These are phyloP conservation scores for Panaeolus cyanescens DNA, from an alignment of 768 basidiomycete genomes.

Conservation along the genomic window DNA sequence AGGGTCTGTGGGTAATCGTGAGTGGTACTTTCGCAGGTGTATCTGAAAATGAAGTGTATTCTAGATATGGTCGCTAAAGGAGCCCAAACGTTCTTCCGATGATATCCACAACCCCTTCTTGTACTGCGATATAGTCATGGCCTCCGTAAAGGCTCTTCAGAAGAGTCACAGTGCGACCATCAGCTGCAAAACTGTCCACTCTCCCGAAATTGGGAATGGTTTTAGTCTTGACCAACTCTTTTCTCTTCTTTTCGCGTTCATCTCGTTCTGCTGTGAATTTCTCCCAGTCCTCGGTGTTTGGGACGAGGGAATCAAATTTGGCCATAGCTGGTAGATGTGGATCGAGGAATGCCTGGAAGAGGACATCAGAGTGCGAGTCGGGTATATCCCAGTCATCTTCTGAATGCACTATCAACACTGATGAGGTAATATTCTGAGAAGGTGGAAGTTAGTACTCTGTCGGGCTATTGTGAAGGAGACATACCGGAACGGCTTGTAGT, in stretches of 20 bases:
- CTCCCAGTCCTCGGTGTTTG: slow-evolving; percentile 43
- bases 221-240: slow-evolving; percentile 44
- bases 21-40: too few relatives aligned
- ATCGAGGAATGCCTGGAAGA: slow-evolving; percentile 75
- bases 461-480: slow-evolving; percentile 16
- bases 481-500: slow-evolving; percentile 59
- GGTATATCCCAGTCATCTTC: slow-evolving; percentile 82
- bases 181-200: slow-evolving; percentile 53
- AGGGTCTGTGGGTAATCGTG: too few relatives aligned
- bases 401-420: slow-evolving; percentile 78
- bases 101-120: slow-evolving; percentile 76
- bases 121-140: slow-evolving; percentile 61
- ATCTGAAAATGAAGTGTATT: too few relatives aligned
- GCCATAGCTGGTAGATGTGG: slow-evolving; percentile 54
- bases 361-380: slow-evolving; percentile 65
- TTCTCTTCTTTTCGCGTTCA: slow-evolving; percentile 41
- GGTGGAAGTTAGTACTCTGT: slow-evolving; percentile 19
- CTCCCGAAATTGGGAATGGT: slow-evolving; percentile 59
- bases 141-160: slow-evolving; percentile 65
- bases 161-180: slow-evolving; percentile 50
- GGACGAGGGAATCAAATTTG: slow-evolving; percentile 21
- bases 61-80: neutral
- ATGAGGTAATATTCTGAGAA: slow-evolving; percentile 61
- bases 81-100: slow-evolving; percentile 40
- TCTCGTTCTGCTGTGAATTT: slow-evolving; percentile 39